A percentile compares a stretch with the other conserved stretches of the same genome.
These are phyloP conservation scores for Marsdenia floribunda DNA, from an alignment of 257 asterid species.

Conservation along the genomic window DNA sequence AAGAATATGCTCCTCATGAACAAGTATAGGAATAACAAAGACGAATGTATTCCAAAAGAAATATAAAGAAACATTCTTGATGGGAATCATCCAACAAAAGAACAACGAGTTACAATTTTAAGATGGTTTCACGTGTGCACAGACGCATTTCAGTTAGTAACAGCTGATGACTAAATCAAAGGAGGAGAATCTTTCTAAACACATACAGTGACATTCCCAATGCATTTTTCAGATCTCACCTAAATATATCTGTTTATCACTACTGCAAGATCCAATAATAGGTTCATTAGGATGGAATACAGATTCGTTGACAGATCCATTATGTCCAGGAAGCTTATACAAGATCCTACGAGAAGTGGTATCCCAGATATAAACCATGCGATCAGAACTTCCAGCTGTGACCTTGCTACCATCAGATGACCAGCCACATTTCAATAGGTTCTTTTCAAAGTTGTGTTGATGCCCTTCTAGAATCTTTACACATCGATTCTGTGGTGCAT, in stretches of 20 bases:
- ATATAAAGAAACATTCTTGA: not conserved
- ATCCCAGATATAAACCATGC: constrained; percentile 94
- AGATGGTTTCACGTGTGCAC: constrained; percentile 4
- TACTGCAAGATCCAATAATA: constrained; percentile 88
- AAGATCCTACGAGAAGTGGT: constrained; percentile 80
- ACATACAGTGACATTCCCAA: not conserved
- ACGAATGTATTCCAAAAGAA: not conserved
- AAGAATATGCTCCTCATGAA: not conserved
- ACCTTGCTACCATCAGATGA: constrained; percentile 98
- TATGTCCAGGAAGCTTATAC: constrained; percentile 95
- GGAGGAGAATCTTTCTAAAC: too few relatives aligned
- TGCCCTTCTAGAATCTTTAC: constrained; percentile 94
- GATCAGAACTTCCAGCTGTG: constrained; percentile 92
- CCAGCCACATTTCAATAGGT: constrained; percentile 90
- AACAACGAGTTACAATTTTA: not conserved
- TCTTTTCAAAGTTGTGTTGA: constrained; percentile 97
- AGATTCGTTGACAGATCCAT: constrained; percentile 84
- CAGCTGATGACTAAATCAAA: too few relatives aligned
- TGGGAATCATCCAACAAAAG: not conserved
- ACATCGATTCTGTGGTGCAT: constrained; percentile 94
- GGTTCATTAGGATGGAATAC: constrained; percentile 87
- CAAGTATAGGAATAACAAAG: too few relatives aligned
- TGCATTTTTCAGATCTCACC: constrained; percentile 58
- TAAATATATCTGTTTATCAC: constrained; percentile 90
- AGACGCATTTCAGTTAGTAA: too few relatives aligned